Conservation (phyloP, 768 basidiomycete species). For the Termitomyces sp. region DNA sequence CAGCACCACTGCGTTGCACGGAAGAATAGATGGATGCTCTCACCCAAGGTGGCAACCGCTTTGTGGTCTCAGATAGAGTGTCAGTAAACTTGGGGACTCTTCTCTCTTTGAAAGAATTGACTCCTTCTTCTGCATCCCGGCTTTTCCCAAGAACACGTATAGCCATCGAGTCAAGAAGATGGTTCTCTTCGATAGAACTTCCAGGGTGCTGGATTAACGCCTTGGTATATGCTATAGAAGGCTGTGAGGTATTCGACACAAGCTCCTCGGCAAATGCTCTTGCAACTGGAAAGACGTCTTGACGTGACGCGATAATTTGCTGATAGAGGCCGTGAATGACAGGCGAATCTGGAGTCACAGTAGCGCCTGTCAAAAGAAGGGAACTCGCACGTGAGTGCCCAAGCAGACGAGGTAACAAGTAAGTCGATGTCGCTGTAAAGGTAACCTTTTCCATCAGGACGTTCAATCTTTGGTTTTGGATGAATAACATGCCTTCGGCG, state of each 20-base stretch:
- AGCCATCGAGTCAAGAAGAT: conserved; percentile 46
- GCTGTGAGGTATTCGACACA: conserved; percentile 43
- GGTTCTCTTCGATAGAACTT: conserved; percentile 46
- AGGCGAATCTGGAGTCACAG: conserved; percentile 39
- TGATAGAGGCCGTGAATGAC: conserved; percentile 40
- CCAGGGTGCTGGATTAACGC: conserved; percentile 47
- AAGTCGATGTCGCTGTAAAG: conserved; percentile 32
- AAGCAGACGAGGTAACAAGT: conserved; percentile 50
- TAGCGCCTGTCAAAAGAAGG: conserved; percentile 44
- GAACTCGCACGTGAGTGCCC: conserved; percentile 47
- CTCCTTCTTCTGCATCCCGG: conserved; percentile 43
- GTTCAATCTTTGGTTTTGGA: background rate
- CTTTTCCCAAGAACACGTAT: conserved; percentile 34
- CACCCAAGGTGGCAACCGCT: conserved; percentile 50
- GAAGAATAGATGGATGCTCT: conserved; percentile 11
- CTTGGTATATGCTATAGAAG: conserved; percentile 48
- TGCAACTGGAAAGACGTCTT: conserved; percentile 48
- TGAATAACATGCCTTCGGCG: conserved; percentile 34
- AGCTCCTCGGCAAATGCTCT: conserved; percentile 49
- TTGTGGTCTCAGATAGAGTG: conserved; percentile 34
- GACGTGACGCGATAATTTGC: conserved; percentile 40
- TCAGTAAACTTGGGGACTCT: conserved; percentile 40
- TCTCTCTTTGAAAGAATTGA: conserved; percentile 42
- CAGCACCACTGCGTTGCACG: background rate
- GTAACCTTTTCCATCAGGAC: background rate